Evolutionary conservation across 2,329 filamentous ascomycete species (phyloP).

Genomic region (Aspergillus aculeatinus): DNA sequence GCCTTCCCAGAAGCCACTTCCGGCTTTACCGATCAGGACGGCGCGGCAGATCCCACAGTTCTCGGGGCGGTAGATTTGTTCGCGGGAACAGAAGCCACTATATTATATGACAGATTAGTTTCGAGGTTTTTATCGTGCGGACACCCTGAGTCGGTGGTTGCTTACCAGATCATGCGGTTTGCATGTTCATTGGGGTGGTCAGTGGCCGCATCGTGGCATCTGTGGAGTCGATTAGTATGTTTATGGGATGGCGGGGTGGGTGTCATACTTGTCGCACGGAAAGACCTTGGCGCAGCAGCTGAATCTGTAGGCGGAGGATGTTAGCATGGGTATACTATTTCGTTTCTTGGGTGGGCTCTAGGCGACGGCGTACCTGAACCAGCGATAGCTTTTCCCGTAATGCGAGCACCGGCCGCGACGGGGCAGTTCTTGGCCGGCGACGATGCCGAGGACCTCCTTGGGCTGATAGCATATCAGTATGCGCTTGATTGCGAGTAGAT

Average conservation of each 20-base stretch:
- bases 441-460: constrained; percentile 55
- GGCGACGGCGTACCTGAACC: constrained; percentile 49
- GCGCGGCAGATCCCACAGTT: constrained; percentile 73
- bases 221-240: constrained; percentile 25
- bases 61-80: constrained; percentile 76
- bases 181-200: constrained; percentile 79
- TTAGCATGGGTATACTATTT: neutral
- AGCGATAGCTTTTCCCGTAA: constrained; percentile 56
- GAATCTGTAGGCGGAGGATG: constrained; percentile 43
- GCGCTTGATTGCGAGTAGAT: neutral
- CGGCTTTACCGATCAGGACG: constrained; percentile 65
- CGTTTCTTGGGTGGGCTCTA: neutral
- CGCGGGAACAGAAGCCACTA: constrained; percentile 70
- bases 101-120: neutral
- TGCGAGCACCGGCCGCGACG: constrained; percentile 54
- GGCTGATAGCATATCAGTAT: constrained; percentile 26
- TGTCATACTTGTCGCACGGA: constrained; percentile 54
- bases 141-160: no score
- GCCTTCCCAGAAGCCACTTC: constrained; percentile 79
- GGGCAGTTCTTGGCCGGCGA: constrained; percentile 55
- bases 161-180: constrained; percentile 74
- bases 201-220: constrained; percentile 71
- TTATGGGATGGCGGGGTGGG: neutral
- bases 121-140: no score
- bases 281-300: constrained; percentile 59